Conservation (phyloP, 2,329 filamentous ascomycete species). For the Aspergillus fumigatiaffinis region DNA sequence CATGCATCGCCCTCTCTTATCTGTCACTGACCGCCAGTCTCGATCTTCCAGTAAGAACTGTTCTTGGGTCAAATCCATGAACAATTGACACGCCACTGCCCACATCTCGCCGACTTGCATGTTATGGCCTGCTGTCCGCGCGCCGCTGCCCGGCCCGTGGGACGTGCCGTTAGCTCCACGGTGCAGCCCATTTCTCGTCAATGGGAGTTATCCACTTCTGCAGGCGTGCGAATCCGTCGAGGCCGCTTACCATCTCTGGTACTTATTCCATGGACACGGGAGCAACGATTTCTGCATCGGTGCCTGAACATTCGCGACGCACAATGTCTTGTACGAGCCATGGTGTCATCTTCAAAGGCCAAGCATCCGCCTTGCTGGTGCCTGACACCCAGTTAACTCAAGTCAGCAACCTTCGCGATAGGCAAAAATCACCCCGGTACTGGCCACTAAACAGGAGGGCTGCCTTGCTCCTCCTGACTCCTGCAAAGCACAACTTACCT, state of each 20-base stretch:
- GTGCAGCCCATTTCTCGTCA: conserved; percentile 9
- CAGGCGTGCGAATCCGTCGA: conserved; percentile 18
- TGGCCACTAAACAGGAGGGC: background rate
- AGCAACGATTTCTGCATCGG: conserved; percentile 14
- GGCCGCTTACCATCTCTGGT: background rate
- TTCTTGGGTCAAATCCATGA: conserved; percentile 15
- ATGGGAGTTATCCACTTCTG: conserved; percentile 18
- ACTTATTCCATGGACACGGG: conserved; percentile 3
- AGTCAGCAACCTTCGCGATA: background rate
- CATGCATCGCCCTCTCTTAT: background rate
- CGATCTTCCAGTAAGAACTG: conserved; percentile 20
- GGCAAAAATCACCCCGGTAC: background rate
- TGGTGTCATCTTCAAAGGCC: conserved; percentile 1
- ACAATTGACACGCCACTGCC: conserved; percentile 3
- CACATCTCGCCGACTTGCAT: conserved; percentile 18
- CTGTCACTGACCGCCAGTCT: conserved; percentile 20
- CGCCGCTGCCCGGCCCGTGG: conserved; percentile 22
- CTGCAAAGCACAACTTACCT: conserved; percentile 1
- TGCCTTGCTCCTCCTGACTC: background rate
- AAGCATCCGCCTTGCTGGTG: background rate
- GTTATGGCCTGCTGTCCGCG: conserved; percentile 19
- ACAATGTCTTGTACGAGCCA: conserved; percentile 7
- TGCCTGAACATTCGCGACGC: conserved; percentile 15
- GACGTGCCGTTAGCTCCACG: conserved; percentile 21
- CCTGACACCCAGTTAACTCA: background rate